Evolutionary conservation across 345 rosid species (phyloP), one percentile per base, ranked within the genome.

Genomic region (Eucalyptus erythrocorys): DNA sequence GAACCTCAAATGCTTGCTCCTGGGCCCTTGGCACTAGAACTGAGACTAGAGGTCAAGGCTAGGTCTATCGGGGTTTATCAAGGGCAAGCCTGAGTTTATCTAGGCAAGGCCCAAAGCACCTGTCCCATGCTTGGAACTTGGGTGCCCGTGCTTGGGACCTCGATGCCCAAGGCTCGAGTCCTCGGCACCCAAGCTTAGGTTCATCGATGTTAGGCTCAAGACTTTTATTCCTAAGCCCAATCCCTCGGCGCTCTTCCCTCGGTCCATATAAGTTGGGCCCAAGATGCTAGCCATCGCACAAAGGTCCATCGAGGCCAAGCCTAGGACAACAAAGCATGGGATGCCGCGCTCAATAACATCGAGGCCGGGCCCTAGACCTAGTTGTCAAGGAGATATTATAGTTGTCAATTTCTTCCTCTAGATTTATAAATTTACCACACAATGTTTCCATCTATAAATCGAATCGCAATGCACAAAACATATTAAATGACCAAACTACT

Each of bases 161-260:
- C 1, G 1, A 1, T 55, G 30, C 61, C 61, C 30, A 24, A 55
- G 27, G 30, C 30, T 55, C 3, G 0, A 24, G 61, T 55, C 30
- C 61, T 55, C 30, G 3, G 0, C 13, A 4, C 61, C 30, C 10
- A 51, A 19, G 2, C 10, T 7, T 9, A 2, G 30, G 61, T 55
- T 30, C 30, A 55, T 55, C 24, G 61, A 55, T 12, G 61, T 13
- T 24, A 55, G 30, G 30, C 61, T 55, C 0, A 24, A 0, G 30
- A 55, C 61, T 55, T 24, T 10, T 55, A 24, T 24, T 30, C 61
- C 13, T 0, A 3, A 55, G 30, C 61, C 3, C 13, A 55, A 55
- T 30, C 30, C 61, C 0, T 24, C 0, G 1, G 3, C 30, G 0
- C 61, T 55, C 61, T 1, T 24, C 1, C 61, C 30, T 55, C 4